Evolutionary conservation across 768 basidiomycete genomes (phyloP), one percentile per base, ranked within the genome.

Genomic region (Coprinopsis cinerea): DNA sequence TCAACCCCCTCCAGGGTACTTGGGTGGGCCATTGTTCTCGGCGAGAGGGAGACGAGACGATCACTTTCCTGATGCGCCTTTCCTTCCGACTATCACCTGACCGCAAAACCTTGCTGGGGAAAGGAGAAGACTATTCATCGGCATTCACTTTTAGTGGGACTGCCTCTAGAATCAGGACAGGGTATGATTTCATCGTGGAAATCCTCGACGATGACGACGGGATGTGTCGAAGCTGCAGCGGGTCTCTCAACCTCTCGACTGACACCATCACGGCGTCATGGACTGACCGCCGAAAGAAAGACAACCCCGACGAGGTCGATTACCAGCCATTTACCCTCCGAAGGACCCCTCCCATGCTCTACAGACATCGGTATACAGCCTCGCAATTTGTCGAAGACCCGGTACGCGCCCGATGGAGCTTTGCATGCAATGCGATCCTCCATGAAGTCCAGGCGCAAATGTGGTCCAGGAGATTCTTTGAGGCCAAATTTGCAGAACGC

Each of bases 401-500:
- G 0, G 59, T 58, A 1, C 56, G 64, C n/a, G 61, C 67, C 3
- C 57, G 67, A 18, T 68, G 68, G 68, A 47, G 61, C 3, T 70
- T 68, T 48, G 66, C 63, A 4, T 65, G 66, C 52, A 59, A 56
- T 1, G 63, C 67, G 0, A 58, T 60, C 6, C 57, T 59, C 6
- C 64, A 67, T 55, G 54, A 56, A 37, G 65, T 63, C 2, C 65
- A 65, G 25, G 63, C 61, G 42, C 53, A 55, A 24, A 42, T 66
- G 25, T 70, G 67, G 66, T 64, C 64, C 13, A 56, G 67, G 13
- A 49, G 54, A 48, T 65, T 65, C 52, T 65, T 67, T 18, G 59
- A 66, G 48, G 57, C 61, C 3, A 53, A 64, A 43, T 65, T 63
- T 44, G 44, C 49, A 10, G 66, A 67, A 37, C 54, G 68, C 18